Conservation (phyloP, 257 asterid species). For the Craterostigma plantagineum region DNA sequence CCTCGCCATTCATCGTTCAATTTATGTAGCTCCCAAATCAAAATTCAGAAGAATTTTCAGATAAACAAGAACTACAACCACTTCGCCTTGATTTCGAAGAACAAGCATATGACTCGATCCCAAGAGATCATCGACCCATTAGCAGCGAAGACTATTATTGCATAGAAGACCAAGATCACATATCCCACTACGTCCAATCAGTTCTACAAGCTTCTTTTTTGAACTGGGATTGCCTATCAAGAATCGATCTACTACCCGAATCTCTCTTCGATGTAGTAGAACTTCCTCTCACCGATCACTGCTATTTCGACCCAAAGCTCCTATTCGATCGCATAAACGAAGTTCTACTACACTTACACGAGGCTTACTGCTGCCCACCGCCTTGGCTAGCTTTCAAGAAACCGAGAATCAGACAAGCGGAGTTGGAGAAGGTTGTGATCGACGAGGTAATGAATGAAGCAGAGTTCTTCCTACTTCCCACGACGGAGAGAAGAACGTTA, state of each 20-base stretch:
- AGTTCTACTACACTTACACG: slow-evolving; percentile 24
- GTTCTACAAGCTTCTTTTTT: slow-evolving; percentile 31
- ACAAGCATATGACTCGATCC: slow-evolving; percentile 11
- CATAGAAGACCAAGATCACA: slow-evolving; percentile 22
- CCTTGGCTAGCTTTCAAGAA: slow-evolving; percentile 22
- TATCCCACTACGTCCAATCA: slow-evolving; percentile 28
- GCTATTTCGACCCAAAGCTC: slow-evolving; percentile 31
- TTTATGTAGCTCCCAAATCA: background rate
- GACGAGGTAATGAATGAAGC: slow-evolving; percentile 44
- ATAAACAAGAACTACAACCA: slow-evolving; percentile 31
- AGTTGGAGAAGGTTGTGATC: slow-evolving; percentile 23
- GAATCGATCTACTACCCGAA: background rate
- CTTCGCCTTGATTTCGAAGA: slow-evolving; percentile 40
- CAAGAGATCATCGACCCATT: slow-evolving; percentile 6
- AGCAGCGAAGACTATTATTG: slow-evolving; percentile 8
- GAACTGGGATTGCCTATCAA: slow-evolving; percentile 18
- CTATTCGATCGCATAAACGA: slow-evolving; percentile 59
- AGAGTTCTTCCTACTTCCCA: slow-evolving; percentile 22
- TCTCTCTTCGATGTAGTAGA: background rate
- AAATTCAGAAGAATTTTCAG: background rate
- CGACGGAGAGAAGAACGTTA: slow-evolving; percentile 20
- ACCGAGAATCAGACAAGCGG: slow-evolving; percentile 15
- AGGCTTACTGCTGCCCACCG: slow-evolving; percentile 17
- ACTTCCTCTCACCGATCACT: background rate
- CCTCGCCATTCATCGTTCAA: slow-evolving; percentile 4